Percentiles rank a stretch among this genome's conserved stretches.
Evolutionary conservation across 805 yeast genomes (phyloP).

Genomic region (Zygosaccharomyces pseudorouxii): DNA sequence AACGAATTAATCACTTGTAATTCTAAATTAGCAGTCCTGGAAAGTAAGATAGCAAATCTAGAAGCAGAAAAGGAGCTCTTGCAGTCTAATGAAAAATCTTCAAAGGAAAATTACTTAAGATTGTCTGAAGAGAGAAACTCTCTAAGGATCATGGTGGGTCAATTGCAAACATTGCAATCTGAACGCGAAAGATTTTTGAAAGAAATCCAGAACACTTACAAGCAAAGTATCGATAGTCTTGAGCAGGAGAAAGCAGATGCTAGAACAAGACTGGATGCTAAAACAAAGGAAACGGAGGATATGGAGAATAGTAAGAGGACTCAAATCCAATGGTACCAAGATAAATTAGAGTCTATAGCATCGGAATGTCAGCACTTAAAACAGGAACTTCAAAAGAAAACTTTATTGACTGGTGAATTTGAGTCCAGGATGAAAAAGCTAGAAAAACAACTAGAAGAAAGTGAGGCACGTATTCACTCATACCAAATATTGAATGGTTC

Average conservation of each 20-base stretch:
- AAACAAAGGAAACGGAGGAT: constrained; percentile 48
- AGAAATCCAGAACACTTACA: constrained; percentile 47
- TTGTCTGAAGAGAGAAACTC: constrained; percentile 55
- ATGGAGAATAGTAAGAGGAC: constrained; percentile 37
- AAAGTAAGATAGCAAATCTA: constrained; percentile 45
- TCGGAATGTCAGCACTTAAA: constrained; percentile 14
- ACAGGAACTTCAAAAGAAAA: constrained; percentile 27
- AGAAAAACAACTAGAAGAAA: constrained; percentile 27
- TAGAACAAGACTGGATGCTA: constrained; percentile 37
- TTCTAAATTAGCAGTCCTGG: constrained; percentile 41
- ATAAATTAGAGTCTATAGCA: constrained; percentile 45
- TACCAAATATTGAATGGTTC: constrained; percentile 29
- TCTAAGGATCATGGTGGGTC: constrained; percentile 52
- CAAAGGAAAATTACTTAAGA: constrained; percentile 48
- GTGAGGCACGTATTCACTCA: constrained; percentile 26
- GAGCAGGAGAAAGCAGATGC: constrained; percentile 28
- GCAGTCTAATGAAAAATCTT: constrained; percentile 44
- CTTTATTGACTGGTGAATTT: constrained; percentile 10
- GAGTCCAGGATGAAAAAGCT: constrained; percentile 16
- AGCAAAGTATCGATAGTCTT: constrained; percentile 46
- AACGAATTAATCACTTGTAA: constrained; percentile 56
- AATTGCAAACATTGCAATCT: constrained; percentile 54
- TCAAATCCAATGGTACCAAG: constrained; percentile 52
- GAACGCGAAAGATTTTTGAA: constrained; percentile 54
- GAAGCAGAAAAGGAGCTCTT: constrained; percentile 52